Percentiles rank a stretch among this genome's conserved stretches.
phyloP scores from a whole-genome alignment of 495 filamentous ascomycete genomes.

The Hypoxylon crocopeplum region DNA sequence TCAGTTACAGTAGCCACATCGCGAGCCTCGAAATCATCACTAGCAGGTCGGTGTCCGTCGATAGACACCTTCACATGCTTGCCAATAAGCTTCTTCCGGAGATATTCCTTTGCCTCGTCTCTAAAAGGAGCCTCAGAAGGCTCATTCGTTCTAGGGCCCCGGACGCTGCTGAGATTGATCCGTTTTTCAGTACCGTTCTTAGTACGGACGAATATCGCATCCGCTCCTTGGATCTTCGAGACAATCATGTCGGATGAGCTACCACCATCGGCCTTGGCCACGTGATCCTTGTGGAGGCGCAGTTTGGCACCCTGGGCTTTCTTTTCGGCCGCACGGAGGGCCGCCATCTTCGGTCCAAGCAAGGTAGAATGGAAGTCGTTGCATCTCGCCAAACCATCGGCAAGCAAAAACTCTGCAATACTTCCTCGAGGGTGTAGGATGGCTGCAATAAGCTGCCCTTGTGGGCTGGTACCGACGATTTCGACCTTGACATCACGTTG shows the following conservation, averaged over 20 bases:
- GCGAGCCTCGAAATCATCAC: constrained; percentile 89
- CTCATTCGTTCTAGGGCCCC: constrained; percentile 76
- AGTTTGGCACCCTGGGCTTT: constrained; percentile 74
- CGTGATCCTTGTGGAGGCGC: constrained; percentile 80
- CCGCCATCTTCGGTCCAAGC: constrained; percentile 84
- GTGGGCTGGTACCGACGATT: constrained; percentile 84
- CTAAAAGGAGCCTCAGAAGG: constrained; percentile 75
- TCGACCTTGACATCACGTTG: constrained; percentile 84
- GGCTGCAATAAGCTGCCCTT: constrained; percentile 79
- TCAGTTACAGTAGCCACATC: constrained; percentile 89
- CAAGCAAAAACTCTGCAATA: constrained; percentile 86
- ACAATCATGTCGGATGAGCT: constrained; percentile 78
- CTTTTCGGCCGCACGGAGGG: constrained; percentile 86
- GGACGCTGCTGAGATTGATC: constrained; percentile 88
- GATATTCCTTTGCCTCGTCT: constrained; percentile 93
- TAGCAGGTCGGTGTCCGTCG: constrained; percentile 90
- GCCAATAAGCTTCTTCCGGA: constrained; percentile 91
- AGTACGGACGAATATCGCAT: constrained; percentile 84
- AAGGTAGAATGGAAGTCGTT: constrained; percentile 92
- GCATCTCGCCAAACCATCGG: constrained; percentile 88
- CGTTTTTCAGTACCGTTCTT: constrained; percentile 86
- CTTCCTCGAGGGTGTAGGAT: constrained; percentile 89
- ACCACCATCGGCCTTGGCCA: constrained; percentile 64
- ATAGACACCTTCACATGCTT: constrained; percentile 89
- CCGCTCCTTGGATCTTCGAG: constrained; percentile 83